Evolutionary conservation across 2,329 filamentous ascomycete genomes (phyloP).

Genomic region (Coleophoma crateriformis): DNA sequence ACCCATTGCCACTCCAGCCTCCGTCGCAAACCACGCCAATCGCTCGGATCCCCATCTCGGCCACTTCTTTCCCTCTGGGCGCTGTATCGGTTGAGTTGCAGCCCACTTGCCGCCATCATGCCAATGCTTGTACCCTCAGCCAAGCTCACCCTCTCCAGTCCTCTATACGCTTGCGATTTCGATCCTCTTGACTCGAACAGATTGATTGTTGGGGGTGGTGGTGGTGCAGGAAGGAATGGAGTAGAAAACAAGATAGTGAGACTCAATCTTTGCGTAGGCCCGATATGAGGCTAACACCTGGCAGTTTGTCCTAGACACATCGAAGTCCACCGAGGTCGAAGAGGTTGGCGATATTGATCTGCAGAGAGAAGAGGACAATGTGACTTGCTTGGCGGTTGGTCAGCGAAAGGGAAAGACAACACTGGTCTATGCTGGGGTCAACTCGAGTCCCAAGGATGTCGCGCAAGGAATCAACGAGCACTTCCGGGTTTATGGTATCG

Average conservation of each 20-base stretch:
- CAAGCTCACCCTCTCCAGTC: constrained; percentile 61
- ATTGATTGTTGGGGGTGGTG: constrained; percentile 80
- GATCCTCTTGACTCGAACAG: constrained; percentile 72
- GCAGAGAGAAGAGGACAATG: constrained; percentile 80
- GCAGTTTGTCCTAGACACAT: constrained; percentile 26
- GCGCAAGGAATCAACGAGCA: constrained; percentile 77
- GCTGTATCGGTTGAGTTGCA: not conserved
- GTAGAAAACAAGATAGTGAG: constrained; percentile 83
- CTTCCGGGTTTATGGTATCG: constrained; percentile 68
- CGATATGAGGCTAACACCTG: constrained; percentile 3
- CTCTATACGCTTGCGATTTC: constrained; percentile 83
- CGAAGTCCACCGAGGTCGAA: constrained; percentile 38
- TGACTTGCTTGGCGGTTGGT: constrained; percentile 74
- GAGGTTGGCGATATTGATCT: constrained; percentile 69
- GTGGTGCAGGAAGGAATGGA: constrained; percentile 74
- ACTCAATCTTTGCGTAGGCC: not conserved
- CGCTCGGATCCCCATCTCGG: too few relatives aligned
- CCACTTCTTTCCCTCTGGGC: too few relatives aligned
- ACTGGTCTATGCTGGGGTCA: constrained; percentile 71
- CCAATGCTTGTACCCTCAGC: constrained; percentile 23
- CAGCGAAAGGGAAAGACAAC: constrained; percentile 50
- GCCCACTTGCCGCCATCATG: constrained; percentile 12
- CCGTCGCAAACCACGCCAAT: too few relatives aligned
- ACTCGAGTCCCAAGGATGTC: constrained; percentile 69
- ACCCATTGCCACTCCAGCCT: too few relatives aligned